Evolutionary conservation across 305 asterid genomes (phyloP), one percentile per base, ranked within the genome.

Genomic region (Solanum hybrid): DNA sequence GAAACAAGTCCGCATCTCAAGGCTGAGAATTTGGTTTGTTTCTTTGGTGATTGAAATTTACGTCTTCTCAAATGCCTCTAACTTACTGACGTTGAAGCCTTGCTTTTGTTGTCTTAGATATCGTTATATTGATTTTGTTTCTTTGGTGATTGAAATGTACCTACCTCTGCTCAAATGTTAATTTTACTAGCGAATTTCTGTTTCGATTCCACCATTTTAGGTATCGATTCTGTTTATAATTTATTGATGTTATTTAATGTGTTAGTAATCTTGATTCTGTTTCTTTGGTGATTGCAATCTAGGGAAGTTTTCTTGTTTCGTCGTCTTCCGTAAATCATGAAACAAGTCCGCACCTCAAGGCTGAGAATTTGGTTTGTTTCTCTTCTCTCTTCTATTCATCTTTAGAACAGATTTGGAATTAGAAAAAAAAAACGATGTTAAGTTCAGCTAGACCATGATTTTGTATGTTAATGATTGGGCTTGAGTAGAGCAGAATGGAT

Each of bases 271-370:
- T 37, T 80, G 86, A 80, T 24, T 80, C 22, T 88, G n/a, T 80
- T 36, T 79, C 85, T 80, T 37, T 80, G 65, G 86, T 24, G 86
- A 85, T 90, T 90, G 29, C 83, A 89, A 17, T 57, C 27, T 91
- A 97, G 99, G 99, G 99, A n/a, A 94, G 95, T 89, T 97, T 97
- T 95, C 98, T 98, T 91, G 96, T 96, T 90, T 95, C 99, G 3
- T 97, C 99, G 3, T 90, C 95, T 73, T 93, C 97, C 32, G 89
- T 92, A 76, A 96, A 93, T 93, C 88, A 95, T 57, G 99, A 97
- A 89, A 93, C 95, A 80, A 94, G 94, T 87, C 98, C 97, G 22
- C 99, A 95, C 89, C 93, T 96, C 82, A 97, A 92, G 93, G 98
- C 99, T 14, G 99, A 97, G 89, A 96, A 92, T 93, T 92, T 95